Evolutionary conservation across 106 monocot species (phyloP).

Genomic region (Dendrobium huoshanense): DNA sequence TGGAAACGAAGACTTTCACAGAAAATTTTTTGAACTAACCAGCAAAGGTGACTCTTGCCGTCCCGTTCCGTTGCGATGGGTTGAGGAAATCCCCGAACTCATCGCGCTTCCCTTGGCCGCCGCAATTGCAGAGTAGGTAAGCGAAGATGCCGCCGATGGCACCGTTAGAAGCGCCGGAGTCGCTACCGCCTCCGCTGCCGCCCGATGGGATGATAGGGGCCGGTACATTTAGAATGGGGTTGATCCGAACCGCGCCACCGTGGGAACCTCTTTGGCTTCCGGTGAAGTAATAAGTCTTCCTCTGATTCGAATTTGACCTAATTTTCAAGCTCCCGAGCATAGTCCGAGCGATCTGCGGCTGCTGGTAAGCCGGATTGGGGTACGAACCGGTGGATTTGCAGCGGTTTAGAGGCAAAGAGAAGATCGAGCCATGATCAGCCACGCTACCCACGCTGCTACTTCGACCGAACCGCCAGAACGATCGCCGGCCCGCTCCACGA

Average conservation of each 20-base stretch:
- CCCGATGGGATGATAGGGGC: not conserved
- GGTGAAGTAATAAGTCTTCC: slow-evolving; percentile 7
- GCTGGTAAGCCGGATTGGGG: not conserved
- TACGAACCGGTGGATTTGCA: not conserved
- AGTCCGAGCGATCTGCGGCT: not conserved
- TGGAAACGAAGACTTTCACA: not conserved
- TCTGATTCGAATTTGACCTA: not conserved
- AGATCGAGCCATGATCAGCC: not conserved
- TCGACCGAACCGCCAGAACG: slow-evolving; percentile 2
- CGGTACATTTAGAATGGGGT: slow-evolving; percentile 3
- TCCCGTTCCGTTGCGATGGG: not conserved
- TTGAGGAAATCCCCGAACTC: not conserved
- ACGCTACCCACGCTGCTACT: slow-evolving; percentile 2
- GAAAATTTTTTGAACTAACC: not conserved
- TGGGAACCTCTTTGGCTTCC: slow-evolving; percentile 6
- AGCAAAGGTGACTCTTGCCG: not conserved
- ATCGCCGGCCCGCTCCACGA: not conserved
- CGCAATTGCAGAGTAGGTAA: slow-evolving; percentile 11
- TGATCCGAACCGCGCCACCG: slow-evolving; percentile 1
- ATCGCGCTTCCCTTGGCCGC: not conserved
- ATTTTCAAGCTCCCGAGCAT: not conserved
- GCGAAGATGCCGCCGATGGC: not conserved
- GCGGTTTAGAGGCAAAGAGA: not conserved
- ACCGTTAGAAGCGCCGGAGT: not conserved
- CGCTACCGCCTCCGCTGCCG: no score